phyloP scores from a whole-genome alignment of 1,284 basidiomycete species.

The Binderoboletus segoi region DNA sequence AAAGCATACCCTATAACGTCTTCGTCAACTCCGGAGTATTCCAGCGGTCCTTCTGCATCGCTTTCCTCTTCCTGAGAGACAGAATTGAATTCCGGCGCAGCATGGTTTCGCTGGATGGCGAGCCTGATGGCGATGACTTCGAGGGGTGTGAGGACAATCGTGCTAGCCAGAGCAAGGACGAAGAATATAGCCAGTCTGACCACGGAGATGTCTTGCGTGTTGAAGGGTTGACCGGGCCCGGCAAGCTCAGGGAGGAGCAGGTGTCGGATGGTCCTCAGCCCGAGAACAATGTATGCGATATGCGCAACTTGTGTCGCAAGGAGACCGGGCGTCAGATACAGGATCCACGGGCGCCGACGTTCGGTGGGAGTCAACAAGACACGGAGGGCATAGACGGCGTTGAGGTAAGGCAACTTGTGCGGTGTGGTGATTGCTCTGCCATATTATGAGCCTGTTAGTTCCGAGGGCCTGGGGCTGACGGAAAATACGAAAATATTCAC shows the following conservation, averaged over 20 bases:
- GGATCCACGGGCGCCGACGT: conserved; percentile 73
- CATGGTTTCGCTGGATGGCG: conserved; percentile 83
- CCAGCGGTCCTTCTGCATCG: conserved; percentile 63
- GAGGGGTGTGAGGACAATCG: conserved; percentile 72
- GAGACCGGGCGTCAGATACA: conserved; percentile 86
- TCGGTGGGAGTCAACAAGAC: conserved; percentile 83
- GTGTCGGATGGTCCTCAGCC: conserved; percentile 65
- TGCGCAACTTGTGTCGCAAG: conserved; percentile 70
- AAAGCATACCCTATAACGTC: conserved; percentile 80
- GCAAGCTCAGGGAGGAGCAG: conserved; percentile 62
- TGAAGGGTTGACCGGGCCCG: conserved; percentile 26
- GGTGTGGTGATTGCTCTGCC: conserved; percentile 84
- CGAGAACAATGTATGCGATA: conserved; percentile 67
- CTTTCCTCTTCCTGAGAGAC: conserved; percentile 72
- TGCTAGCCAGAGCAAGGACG: conserved; percentile 60
- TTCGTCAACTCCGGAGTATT: conserved; percentile 75
- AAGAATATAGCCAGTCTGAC: conserved; percentile 63
- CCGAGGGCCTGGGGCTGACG: not conserved
- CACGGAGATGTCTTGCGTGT: conserved; percentile 45
- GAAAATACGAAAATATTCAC: conserved; percentile 43
- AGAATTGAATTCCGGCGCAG: conserved; percentile 69
- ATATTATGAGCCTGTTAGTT: not conserved
- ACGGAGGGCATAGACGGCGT: conserved; percentile 63
- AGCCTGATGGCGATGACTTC: conserved; percentile 83
- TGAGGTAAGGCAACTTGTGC: conserved; percentile 73